A percentile compares a stretch with the other conserved stretches of the same genome.
These are phyloP conservation scores for Phylloporus rhodoxanthus DNA, from an alignment of 768 basidiomycete species.

Conservation along the genomic window DNA sequence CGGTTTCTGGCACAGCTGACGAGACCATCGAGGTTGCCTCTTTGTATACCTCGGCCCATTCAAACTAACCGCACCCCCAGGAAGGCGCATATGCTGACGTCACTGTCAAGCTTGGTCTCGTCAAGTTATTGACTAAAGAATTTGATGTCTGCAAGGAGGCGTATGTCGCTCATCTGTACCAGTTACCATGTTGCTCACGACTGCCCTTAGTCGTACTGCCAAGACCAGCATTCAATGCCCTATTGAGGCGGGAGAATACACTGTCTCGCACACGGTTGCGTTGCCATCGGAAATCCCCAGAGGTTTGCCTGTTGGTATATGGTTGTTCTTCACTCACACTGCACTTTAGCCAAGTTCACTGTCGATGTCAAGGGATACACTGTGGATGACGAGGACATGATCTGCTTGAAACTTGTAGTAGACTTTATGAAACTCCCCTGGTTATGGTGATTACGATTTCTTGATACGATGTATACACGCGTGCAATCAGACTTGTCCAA, in stretches of 20 bases:
- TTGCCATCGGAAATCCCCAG: slow-evolving; percentile 89
- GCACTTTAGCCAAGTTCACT: slow-evolving; percentile 68
- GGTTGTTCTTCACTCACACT: slow-evolving; percentile 3
- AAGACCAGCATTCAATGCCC: slow-evolving; percentile 82
- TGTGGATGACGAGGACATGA: slow-evolving; percentile 61
- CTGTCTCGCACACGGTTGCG: slow-evolving; percentile 74
- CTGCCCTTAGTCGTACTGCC: slow-evolving; percentile 52
- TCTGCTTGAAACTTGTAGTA: slow-evolving; percentile 76
- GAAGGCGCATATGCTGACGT: slow-evolving; percentile 91
- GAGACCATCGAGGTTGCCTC: slow-evolving; percentile 58
- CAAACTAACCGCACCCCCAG: slow-evolving; percentile 37
- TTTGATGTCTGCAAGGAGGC: slow-evolving; percentile 95
- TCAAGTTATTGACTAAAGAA: slow-evolving; percentile 77
- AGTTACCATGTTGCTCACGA: slow-evolving; percentile 1
- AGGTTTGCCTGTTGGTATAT: slow-evolving; percentile 36
- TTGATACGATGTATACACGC: slow-evolving; percentile 3
- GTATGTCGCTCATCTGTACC: slow-evolving; percentile 45
- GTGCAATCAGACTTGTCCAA: no score
- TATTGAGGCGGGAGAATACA: slow-evolving; percentile 62
- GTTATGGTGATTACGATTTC: slow-evolving; percentile 21
- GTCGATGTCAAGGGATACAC: slow-evolving; percentile 69
- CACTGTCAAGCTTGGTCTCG: slow-evolving; percentile 84
- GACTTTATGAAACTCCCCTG: slow-evolving; percentile 57
- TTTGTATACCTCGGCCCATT: neutral
- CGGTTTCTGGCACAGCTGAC: slow-evolving; percentile 55